These are phyloP conservation scores for Penicillium concentricum DNA, from an alignment of 2,329 filamentous ascomycete species.

Conservation along the genomic window DNA sequence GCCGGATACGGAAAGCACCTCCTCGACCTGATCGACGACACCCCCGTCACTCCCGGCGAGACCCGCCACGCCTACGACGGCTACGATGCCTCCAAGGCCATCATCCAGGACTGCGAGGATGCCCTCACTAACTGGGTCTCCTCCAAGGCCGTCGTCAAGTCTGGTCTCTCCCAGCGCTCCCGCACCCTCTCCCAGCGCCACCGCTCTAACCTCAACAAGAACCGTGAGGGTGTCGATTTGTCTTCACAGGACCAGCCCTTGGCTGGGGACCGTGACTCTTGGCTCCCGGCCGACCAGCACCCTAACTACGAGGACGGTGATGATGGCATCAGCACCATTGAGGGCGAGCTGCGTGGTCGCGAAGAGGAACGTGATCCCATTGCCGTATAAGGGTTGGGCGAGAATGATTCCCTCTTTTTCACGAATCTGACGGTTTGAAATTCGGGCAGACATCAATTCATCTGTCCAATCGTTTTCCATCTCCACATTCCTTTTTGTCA, in stretches of 20 bases:
- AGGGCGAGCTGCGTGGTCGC: constrained; percentile 37
- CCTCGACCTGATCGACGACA: constrained; percentile 94
- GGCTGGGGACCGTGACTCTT: constrained; percentile 73
- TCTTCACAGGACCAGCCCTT: constrained; percentile 77
- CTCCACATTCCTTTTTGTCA: not conserved
- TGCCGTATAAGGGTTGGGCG: constrained; percentile 13
- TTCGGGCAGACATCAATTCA: not conserved
- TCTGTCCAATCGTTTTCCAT: not conserved
- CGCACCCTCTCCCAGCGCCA: constrained; percentile 85
- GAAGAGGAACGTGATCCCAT: constrained; percentile 37
- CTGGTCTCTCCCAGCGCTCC: constrained; percentile 82
- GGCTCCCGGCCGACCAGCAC: constrained; percentile 71
- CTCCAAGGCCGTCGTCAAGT: constrained; percentile 81
- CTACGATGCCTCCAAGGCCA: constrained; percentile 96
- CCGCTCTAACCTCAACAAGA: constrained; percentile 66
- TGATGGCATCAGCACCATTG: constrained; percentile 33
- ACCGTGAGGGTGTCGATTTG: constrained; percentile 76
- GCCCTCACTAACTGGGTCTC: constrained; percentile 95
- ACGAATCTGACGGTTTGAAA: constrained; percentile 16
- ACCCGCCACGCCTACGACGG: constrained; percentile 94
- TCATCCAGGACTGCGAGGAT: constrained; percentile 99
- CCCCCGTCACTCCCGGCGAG: constrained; percentile 94
- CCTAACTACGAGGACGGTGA: constrained; percentile 47
- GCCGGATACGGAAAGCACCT: constrained; percentile 97
- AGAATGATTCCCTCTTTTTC: not conserved